Base-by-base conservation (phyloP, 495 filamentous ascomycete species). In the Zalerion maritima region DNA sequence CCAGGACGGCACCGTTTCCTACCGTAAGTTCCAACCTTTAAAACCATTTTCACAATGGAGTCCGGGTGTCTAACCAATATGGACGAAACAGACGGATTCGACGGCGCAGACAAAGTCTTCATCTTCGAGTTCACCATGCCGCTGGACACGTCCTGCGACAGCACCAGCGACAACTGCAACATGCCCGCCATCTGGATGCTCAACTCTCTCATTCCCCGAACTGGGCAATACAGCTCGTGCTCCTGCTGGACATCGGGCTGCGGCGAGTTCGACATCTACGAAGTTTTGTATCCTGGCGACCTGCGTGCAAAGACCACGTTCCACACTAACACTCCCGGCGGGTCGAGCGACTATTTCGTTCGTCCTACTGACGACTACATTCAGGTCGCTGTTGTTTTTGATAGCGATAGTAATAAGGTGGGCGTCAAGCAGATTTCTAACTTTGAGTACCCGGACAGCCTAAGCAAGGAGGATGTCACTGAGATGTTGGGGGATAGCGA, bases 261-360 rank as follows among this genome's bases (percentile, higher is more conserved):
- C 43, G 78, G 76, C 35, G 77, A 83, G 55, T 64, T 77, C 26
- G 78, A 83, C 45, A 49, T 81, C 8, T 70, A 77, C 34, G 79
- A 83, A 51, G 58, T 77, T 18, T 64, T 82, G 6, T 41, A 50
- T 20, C 21, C 46, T 2, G 68, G 69, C 16, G 54, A 56, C 32
- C 44, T 42, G 16, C 58, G 54, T 21, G 48, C 50, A 28, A 78
- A 71, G 46, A 62, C 67, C 5, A 75, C 74, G 3, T 55, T 78
- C 29, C 76, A 81, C 47, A 62, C 60, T 32, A 58, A 62, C 27
- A 47, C 53, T 18, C 56, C 51, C 37, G 68, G 66, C 4, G 73
- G 73, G 18, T 59, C 63, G 34, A 67, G 63, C 4, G 67, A 81
- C 54, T 81, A 64, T 47, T 71, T 84, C 42, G 36, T 47, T 14